Conservation (phyloP, 2,329 filamentous ascomycete species). For the Kalmusia sp. region DNA sequence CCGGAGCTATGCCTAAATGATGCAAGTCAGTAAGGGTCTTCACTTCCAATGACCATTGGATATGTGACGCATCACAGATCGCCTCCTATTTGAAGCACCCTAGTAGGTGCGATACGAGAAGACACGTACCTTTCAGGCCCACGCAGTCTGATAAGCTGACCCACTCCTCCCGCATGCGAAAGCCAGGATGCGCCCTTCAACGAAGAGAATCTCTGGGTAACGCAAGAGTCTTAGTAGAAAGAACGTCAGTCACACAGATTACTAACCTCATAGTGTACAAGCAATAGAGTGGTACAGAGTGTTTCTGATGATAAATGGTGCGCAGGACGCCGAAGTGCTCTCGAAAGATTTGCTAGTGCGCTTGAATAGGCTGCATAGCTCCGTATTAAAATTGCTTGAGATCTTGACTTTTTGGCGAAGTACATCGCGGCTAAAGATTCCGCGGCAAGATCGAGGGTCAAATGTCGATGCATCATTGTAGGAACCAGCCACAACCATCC, state of each 20-base stretch:
- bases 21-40: neutral
- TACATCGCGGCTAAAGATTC: slow-evolving; percentile 4
- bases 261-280: slow-evolving; percentile 11
- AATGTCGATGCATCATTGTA: neutral
- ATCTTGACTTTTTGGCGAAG: slow-evolving; percentile 2
- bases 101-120: no score
- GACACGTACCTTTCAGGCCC: neutral
- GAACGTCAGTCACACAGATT: neutral
- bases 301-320: neutral
- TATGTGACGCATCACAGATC: no score
- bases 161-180: neutral
- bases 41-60: no score
- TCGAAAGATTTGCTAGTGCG: neutral
- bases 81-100: no score
- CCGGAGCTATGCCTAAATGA: slow-evolving; percentile 2
- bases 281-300: slow-evolving; percentile 5
- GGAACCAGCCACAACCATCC: slow-evolving; percentile 8
- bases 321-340: neutral
- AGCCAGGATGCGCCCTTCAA: slow-evolving; percentile 2
- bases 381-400: neutral
- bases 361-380: neutral
- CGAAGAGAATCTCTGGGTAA: slow-evolving; percentile 5
- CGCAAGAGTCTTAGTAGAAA: neutral
- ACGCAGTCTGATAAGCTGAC: slow-evolving; percentile 1
- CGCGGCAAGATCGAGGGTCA: slow-evolving; percentile 5